Evolutionary conservation across 257 asterid genomes (phyloP), one percentile per base, ranked within the genome.

Genomic region (Prunella vulgaris): DNA sequence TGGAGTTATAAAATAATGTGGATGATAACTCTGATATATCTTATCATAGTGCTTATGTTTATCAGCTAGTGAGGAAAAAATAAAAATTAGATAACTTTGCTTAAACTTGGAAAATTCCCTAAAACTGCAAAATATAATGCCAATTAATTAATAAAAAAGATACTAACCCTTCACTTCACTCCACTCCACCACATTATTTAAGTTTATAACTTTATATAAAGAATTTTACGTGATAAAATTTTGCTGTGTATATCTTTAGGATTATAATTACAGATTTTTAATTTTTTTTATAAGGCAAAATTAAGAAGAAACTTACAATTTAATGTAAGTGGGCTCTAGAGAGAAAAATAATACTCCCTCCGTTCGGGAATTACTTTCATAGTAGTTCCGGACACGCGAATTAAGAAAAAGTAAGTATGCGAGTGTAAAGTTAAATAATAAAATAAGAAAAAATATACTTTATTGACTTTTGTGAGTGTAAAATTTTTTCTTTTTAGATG

Each of bases 41-140:
- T 27, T 48, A 25, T 56, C 13, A 67, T 44, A 60, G 49, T 61
- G 56, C 14, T 68, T 24, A 37, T 48, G 72, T 30, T 66, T 28
- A 67, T 60, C 64, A 25, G 22, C 14, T 10, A 37, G n/a, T n/a
- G n/a, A n/a, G n/a, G 12, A 21, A 8, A 25, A 17, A 30, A 51
- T 2, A 51, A 60, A 35, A 32, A 38, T 38, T 10, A 5, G 37
- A 73, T 21, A 22, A 57, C n/a, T 74, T 22, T 65, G 58, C 15
- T 74, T 46, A 70, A 64, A 51, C 79, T 13, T 22, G 72, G 80
- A 53, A 75, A 72, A 54, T 67, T 76, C 48, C 71, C 10, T 5
- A 15, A 7, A 79, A 66, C 35, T 53, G 73, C 24, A 18, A 56
- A 79, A 53, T 42, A 21, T 20, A 57, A 25, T 38, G 57, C 25